phyloP scores from a whole-genome alignment of 345 rosid genomes.

The Durio zibethinus region DNA sequence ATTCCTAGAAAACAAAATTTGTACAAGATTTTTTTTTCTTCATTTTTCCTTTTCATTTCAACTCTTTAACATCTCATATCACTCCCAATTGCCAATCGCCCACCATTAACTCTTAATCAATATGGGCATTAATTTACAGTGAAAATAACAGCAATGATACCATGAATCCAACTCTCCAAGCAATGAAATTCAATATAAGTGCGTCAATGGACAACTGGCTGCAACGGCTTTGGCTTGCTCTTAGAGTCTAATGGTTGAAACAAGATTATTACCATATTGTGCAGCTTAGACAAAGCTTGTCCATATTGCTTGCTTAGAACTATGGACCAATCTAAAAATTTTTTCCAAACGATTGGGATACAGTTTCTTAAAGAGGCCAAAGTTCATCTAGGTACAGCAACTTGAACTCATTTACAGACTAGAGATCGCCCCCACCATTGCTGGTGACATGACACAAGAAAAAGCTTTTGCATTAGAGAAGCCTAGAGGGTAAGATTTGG shows the following conservation, averaged over 20 bases:
- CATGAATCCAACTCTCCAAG: neutral
- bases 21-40: too few species aligned
- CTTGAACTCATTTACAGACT: neutral
- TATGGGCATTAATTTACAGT: neutral
- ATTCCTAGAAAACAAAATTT: too few species aligned
- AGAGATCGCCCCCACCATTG: neutral
- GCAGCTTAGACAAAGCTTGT: neutral
- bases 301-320: neutral
- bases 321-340: slow-evolving; percentile 5
- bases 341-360: neutral
- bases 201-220: neutral
- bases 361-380: neutral
- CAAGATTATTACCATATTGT: neutral
- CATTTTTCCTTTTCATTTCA: too few species aligned
- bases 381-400: neutral
- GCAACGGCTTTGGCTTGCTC: neutral
- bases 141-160: neutral
- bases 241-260: neutral
- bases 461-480: neutral
- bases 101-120: neutral
- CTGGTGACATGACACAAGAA: neutral
- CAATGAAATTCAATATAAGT: neutral
- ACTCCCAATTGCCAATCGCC: neutral
- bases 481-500: neutral
- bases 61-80: too few species aligned